Evolutionary conservation across 2,329 filamentous ascomycete genomes (phyloP).

Genomic region (Phaeosphaeriaceae sp.): DNA sequence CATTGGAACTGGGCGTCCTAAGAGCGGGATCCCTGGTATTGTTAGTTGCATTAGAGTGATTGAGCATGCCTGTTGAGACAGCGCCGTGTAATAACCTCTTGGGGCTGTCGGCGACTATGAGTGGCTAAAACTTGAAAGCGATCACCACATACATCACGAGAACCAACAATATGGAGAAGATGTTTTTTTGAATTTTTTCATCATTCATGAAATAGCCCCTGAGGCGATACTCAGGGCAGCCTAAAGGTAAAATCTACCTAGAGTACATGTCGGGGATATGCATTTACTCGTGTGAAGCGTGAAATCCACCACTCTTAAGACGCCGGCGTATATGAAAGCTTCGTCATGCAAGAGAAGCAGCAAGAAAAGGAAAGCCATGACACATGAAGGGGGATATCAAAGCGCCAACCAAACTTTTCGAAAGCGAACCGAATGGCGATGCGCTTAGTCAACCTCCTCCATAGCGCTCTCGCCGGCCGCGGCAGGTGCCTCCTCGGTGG

Average conservation of each 20-base stretch:
- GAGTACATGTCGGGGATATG: slow-evolving; percentile 44
- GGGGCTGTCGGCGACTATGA: neutral
- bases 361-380: slow-evolving; percentile 43
- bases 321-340: slow-evolving; percentile 38
- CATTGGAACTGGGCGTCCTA: neutral
- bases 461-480: slow-evolving; percentile 88
- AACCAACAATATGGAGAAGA: neutral
- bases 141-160: neutral
- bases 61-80: neutral
- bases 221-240: slow-evolving; percentile 29
- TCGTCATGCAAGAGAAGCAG: slow-evolving; percentile 45
- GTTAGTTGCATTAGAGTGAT: neutral
- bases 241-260: slow-evolving; percentile 40
- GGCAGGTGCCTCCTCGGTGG: slow-evolving; percentile 65
- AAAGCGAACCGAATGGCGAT: slow-evolving; percentile 33
- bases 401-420: slow-evolving; percentile 48
- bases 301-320: slow-evolving; percentile 41
- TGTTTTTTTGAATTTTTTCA: slow-evolving; percentile 40
- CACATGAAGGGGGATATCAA: slow-evolving; percentile 49
- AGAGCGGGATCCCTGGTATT: slow-evolving; percentile 13
- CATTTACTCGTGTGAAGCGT: slow-evolving; percentile 46
- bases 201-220: slow-evolving; percentile 38
- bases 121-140: neutral
- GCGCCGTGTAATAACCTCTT: neutral
- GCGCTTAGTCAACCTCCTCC: slow-evolving; percentile 96